Conservation (phyloP, 768 basidiomycete species). For the Collybiopsis luxurians region DNA sequence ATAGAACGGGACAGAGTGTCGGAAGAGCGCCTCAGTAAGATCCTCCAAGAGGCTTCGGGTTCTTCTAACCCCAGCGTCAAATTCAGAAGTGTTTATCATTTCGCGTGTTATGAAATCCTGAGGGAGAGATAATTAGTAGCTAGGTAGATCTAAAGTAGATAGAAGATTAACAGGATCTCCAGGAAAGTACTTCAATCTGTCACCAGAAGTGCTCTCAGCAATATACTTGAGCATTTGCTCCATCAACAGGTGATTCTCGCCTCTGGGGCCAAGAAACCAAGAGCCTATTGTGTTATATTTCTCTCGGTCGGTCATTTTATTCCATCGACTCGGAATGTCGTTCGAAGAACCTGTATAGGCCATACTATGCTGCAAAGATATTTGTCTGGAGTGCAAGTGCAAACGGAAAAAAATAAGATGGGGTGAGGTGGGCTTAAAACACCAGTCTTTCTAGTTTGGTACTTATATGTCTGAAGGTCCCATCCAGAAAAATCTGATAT, state of each 20-base stretch:
- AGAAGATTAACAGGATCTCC: neutral
- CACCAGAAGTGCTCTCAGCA: neutral
- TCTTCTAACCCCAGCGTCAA: neutral
- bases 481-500: too few relatives aligned
- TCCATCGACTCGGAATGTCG: too few relatives aligned
- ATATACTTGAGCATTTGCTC: neutral
- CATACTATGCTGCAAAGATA: too few relatives aligned
- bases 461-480: too few relatives aligned
- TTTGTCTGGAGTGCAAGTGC: too few relatives aligned
- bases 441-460: too few relatives aligned
- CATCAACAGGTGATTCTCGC: neutral
- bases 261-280: conserved; percentile 4
- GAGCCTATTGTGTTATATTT: neutral
- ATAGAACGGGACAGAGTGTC: conserved; percentile 1
- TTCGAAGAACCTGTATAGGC: too few relatives aligned
- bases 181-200: neutral
- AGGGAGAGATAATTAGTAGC: neutral
- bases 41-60: neutral
- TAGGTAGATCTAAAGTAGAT: neutral
- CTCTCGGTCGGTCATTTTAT: neutral
- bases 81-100: too few relatives aligned
- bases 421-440: too few relatives aligned
- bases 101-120: too few relatives aligned
- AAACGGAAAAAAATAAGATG: too few relatives aligned
- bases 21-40: neutral